These are phyloP conservation scores for Candida quercuum DNA, from an alignment of 805 yeast genomes.

Conservation along the genomic window DNA sequence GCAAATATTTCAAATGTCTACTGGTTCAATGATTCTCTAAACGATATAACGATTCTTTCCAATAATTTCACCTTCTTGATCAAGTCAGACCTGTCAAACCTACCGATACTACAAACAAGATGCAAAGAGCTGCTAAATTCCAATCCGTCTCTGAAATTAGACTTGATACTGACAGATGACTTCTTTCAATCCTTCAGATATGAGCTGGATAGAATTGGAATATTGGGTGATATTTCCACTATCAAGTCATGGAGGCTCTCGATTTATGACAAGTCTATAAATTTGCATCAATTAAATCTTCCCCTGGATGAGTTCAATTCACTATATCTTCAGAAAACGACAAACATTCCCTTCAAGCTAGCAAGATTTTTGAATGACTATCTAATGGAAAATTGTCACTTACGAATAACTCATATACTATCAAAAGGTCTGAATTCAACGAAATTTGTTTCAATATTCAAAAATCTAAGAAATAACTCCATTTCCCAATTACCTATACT, in stretches of 20 bases:
- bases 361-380: constrained; percentile 38
- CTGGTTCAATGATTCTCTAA: constrained; percentile 34
- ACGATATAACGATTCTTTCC: constrained; percentile 5
- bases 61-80: constrained; percentile 21
- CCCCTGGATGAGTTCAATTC: constrained; percentile 21
- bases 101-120: constrained; percentile 10
- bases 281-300: constrained; percentile 11
- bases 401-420: constrained; percentile 43
- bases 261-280: constrained; percentile 3
- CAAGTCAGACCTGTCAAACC: constrained; percentile 16
- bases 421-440: constrained; percentile 54
- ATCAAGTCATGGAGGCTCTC: constrained; percentile 15
- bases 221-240: constrained; percentile 15
- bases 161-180: constrained; percentile 30
- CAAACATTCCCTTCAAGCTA: constrained; percentile 23
- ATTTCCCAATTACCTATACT: constrained; percentile 30
- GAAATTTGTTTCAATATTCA: constrained; percentile 39
- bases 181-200: constrained; percentile 29
- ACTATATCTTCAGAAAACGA: constrained; percentile 32
- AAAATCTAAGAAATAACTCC: constrained; percentile 25
- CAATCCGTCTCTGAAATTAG: constrained; percentile 12
- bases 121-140: constrained; percentile 13
- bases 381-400: constrained; percentile 40
- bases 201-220: constrained; percentile 22
- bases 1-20: constrained; percentile 44